Conservation (phyloP, 495 filamentous ascomycete genomes). For the Lasiosphaeriaceae sp. region DNA sequence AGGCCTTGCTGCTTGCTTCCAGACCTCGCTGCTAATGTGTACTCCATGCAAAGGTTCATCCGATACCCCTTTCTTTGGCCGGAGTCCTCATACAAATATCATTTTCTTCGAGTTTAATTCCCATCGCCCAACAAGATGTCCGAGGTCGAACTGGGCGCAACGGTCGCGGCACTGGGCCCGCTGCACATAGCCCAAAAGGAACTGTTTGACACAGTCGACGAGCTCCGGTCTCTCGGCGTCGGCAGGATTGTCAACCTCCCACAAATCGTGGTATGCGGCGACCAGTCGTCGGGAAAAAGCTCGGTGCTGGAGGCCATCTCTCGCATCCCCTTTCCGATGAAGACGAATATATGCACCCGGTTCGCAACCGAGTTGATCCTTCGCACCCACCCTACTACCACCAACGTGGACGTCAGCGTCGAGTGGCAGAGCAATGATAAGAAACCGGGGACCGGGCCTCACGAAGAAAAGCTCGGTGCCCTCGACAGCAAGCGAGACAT, state of each 20-base stretch:
- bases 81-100: no score
- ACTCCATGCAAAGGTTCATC: no score
- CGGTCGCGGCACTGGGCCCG: no score
- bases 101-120: no score
- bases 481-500: conserved; percentile 47
- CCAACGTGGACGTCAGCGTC: conserved; percentile 43
- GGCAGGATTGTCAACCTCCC: conserved; percentile 55
- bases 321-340: conserved; percentile 59
- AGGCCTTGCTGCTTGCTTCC: no score
- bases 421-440: conserved; percentile 18
- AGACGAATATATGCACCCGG: conserved; percentile 59
- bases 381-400: conserved; percentile 28
- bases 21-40: no score
- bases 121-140: no score
- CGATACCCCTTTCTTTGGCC: no score
- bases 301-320: conserved; percentile 71
- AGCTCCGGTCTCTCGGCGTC: conserved; percentile 52
- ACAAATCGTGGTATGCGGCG: conserved; percentile 66
- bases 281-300: conserved; percentile 68
- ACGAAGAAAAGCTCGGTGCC: conserved; percentile 27
- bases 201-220: conserved; percentile 56
- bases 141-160: no score
- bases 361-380: conserved; percentile 63
- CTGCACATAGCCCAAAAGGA: conserved; percentile 36
- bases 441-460: conserved; percentile 16